Conservation (phyloP, 2,329 filamentous ascomycete species). For the Hirsutella thompsonii region DNA sequence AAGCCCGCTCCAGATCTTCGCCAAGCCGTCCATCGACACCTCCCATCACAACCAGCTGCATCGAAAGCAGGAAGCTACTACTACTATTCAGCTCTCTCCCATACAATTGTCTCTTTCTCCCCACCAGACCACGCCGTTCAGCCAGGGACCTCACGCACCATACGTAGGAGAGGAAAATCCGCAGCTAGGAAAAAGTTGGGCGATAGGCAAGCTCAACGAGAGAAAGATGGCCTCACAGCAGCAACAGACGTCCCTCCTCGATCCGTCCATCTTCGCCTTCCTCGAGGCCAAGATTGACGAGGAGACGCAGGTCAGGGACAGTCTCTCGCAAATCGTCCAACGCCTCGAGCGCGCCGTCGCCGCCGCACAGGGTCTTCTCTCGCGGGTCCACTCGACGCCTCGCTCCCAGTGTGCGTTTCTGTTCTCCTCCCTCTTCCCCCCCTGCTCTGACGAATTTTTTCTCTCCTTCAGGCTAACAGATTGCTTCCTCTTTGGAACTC, state of each 20-base stretch:
- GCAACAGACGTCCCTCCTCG: constrained; percentile 32
- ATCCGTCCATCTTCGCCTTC: constrained; percentile 73
- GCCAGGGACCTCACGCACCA: too few relatives aligned
- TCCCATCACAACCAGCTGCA: too few relatives aligned
- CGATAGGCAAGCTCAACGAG: neutral
- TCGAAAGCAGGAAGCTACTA: too few relatives aligned
- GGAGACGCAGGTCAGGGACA: constrained; percentile 70
- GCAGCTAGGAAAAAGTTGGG: too few relatives aligned
- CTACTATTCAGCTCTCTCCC: too few relatives aligned
- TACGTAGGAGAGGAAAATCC: too few relatives aligned
- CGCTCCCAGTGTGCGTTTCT: constrained; percentile 36
- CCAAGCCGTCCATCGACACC: too few relatives aligned
- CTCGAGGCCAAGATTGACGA: constrained; percentile 86
- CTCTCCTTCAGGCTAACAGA: neutral
- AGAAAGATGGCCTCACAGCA: neutral
- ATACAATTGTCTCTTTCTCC: too few relatives aligned
- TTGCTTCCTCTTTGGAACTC: neutral
- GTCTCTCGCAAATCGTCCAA: constrained; percentile 70
- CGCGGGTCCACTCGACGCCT: constrained; percentile 80
- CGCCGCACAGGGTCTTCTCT: constrained; percentile 70
- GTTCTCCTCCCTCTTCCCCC: neutral
- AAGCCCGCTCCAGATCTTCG: too few relatives aligned
- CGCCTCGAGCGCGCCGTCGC: constrained; percentile 73
- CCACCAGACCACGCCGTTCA: too few relatives aligned
- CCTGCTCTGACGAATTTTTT: neutral